Percentiles rank a stretch among this genome's conserved stretches.
These are phyloP conservation scores for Cornus controversa DNA, from an alignment of 148 eudicot genomes.

Conservation along the genomic window DNA sequence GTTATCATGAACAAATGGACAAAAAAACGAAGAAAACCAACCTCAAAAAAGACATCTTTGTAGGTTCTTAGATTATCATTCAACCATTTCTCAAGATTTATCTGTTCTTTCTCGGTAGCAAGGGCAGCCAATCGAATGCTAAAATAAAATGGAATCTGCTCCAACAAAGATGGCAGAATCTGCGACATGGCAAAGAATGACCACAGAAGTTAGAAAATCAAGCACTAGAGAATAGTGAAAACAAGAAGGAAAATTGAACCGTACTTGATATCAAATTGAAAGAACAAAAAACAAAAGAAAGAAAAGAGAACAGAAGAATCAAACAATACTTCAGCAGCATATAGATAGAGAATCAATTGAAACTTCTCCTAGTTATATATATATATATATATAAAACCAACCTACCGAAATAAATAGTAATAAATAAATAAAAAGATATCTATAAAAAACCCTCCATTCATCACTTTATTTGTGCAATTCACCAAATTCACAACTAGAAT, in stretches of 20 bases:
- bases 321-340: neutral
- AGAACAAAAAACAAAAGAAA: too few relatives aligned
- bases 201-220: neutral
- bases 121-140: constrained; percentile 7
- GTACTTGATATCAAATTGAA: neutral
- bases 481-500: neutral
- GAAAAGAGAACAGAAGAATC: neutral
- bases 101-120: neutral
- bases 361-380: neutral
- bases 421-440: too few relatives aligned
- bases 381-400: too few relatives aligned
- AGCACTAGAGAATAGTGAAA: neutral
- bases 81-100: constrained; percentile 11
- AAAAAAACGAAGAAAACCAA: neutral
- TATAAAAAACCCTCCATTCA: neutral
- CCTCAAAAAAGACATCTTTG: constrained; percentile 11
- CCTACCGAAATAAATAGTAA: too few relatives aligned
- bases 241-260: neutral
- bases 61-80: neutral
- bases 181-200: neutral
- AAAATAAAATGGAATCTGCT: constrained; percentile 4
- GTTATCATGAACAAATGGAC: neutral
- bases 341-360: neutral
- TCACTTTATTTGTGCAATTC: neutral
- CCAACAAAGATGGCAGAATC: constrained; percentile 2